Evolutionary conservation across 495 filamentous ascomycete genomes (phyloP), one percentile per base, ranked within the genome.

Genomic region (Penicillium antarcticum): DNA sequence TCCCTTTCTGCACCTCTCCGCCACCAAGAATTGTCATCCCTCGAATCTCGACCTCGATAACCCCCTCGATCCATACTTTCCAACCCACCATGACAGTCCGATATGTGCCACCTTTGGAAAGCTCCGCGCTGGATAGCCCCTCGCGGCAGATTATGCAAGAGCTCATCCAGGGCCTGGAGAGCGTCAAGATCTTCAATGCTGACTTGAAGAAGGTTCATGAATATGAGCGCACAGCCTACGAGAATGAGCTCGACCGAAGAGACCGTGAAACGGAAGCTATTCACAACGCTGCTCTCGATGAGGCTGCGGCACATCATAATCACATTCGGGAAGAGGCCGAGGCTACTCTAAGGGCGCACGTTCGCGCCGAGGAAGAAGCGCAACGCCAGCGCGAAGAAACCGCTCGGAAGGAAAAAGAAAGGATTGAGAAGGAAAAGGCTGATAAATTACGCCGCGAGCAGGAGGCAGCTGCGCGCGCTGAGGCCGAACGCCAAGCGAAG

Each of bases 291-390:
- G 80, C 86, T 1, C 77, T 92, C 13, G 81, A 82, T 35, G 70
- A 77, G 36, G 87, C 83, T 1, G 79, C 77, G 12, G 76, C 69
- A 17, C 76, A 80, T 51, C 87, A 91, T 57, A 79, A 86, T 1
- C 76, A 78, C 12, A 73, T 91, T 13, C 74, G 84, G 13, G 74
- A 82, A 48, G 76, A 79, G 21, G 88, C 88, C 2, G 73, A 79
- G 49, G 64, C 61, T 6, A 65, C 61, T 0, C 31, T 77, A 38
- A 62, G 57, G 19, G 63, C 58, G 10, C 65, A 75, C 37, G 55
- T 68, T 19, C 60, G 66, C 21, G 67, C 61, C 1, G 71, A 70
- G 19, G 71, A 75, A 51, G 66, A 68, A 39, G 67, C 26, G 8
- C 26, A 71, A 40, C 55, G 51, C 10, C 58, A 52, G 5, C 68